These are phyloP conservation scores for Fagopyrum homotropicum DNA, from an alignment of 148 eudicot genomes.

Conservation along the genomic window DNA sequence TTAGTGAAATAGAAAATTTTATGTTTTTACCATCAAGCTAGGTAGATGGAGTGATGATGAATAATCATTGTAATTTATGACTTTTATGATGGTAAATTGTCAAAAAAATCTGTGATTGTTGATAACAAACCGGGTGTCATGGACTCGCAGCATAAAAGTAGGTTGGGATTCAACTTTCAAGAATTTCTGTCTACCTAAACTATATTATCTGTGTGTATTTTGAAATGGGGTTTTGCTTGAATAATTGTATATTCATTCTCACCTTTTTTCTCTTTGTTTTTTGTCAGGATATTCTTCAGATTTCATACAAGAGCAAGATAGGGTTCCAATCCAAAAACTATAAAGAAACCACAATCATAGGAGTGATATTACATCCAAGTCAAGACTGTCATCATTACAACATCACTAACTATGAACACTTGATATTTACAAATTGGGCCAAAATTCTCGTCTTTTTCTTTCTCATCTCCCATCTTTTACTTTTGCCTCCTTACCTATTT, in stretches of 20 bases:
- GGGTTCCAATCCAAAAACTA: background rate
- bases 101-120: no score
- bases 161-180: no score
- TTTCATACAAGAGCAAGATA: conserved; percentile 4
- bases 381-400: conserved; percentile 3
- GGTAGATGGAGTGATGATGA: no score
- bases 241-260: background rate
- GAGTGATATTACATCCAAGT: background rate
- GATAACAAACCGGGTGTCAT: no score
- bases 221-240: no score
- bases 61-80: no score
- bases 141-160: no score
- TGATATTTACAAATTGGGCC: background rate
- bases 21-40: no score
- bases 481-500: background rate
- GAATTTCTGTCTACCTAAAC: no score
- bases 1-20: no score
- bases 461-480: conserved; percentile 1
- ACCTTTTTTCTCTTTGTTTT: background rate
- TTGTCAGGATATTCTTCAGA: background rate
- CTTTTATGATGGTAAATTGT: no score
- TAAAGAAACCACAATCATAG: background rate
- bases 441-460: background rate
- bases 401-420: conserved; percentile 1
- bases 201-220: no score